Percentiles rank a stretch among this genome's conserved stretches.
These are phyloP conservation scores for Aspergillus mulundensis DNA, from an alignment of 495 filamentous ascomycete species.

Conservation along the genomic window DNA sequence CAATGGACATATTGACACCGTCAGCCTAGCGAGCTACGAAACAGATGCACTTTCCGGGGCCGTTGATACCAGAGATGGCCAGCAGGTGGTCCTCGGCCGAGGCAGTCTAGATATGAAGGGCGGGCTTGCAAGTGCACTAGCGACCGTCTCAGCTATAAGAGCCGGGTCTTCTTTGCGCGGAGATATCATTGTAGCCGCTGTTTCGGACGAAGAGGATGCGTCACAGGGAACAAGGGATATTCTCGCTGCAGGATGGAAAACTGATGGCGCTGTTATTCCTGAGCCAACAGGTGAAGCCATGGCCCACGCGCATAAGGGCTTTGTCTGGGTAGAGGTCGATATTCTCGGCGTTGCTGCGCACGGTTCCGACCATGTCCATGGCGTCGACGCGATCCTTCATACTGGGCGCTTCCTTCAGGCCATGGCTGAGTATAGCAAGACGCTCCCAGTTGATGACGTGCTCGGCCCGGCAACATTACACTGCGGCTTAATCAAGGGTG, in stretches of 20 bases:
- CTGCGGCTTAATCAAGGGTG: conserved; percentile 42
- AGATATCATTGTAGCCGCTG: conserved; percentile 44
- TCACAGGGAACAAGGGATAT: conserved; percentile 44
- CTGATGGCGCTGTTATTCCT: conserved; percentile 40
- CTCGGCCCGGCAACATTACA: conserved; percentile 37
- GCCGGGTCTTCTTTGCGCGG: conserved; percentile 25
- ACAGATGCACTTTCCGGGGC: conserved; percentile 37
- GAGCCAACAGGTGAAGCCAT: conserved; percentile 39
- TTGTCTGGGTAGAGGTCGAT: conserved; percentile 44
- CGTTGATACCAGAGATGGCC: conserved; percentile 27
- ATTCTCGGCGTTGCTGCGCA: conserved; percentile 44
- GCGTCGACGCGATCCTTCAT: conserved; percentile 41
- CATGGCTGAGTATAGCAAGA: conserved; percentile 33
- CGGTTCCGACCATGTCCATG: conserved; percentile 37
- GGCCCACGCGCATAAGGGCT: conserved; percentile 43
- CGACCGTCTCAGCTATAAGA: conserved; percentile 29
- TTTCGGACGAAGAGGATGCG: conserved; percentile 46
- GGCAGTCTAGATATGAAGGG: conserved; percentile 47
- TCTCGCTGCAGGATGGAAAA: conserved; percentile 44
- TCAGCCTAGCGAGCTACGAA: conserved; percentile 41
- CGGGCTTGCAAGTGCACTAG: conserved; percentile 40
- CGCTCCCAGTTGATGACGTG: conserved; percentile 29
- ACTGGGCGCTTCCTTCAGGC: conserved; percentile 41
- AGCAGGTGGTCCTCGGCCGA: conserved; percentile 37
- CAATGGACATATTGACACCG: conserved; percentile 49